These are phyloP conservation scores for Boletus rubropictus DNA, from an alignment of 768 basidiomycete genomes.

Conservation along the genomic window DNA sequence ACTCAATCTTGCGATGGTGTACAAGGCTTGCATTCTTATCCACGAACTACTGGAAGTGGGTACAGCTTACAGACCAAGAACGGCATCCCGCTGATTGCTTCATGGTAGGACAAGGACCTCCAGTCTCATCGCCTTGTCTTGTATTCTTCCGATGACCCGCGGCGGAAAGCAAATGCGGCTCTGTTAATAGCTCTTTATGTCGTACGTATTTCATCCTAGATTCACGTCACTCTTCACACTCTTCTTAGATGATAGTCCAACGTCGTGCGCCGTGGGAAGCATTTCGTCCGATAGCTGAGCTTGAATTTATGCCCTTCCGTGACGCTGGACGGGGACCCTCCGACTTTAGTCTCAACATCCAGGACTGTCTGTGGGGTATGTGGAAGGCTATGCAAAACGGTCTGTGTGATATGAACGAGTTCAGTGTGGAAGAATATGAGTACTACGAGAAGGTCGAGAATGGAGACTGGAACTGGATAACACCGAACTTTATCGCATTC, in stretches of 20 bases:
- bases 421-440: slow-evolving; percentile 89
- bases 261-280: slow-evolving; percentile 89
- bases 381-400: slow-evolving; percentile 91
- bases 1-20: slow-evolving; percentile 87
- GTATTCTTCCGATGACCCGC: slow-evolving; percentile 82
- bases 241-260: slow-evolving; percentile 81
- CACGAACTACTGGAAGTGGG: slow-evolving; percentile 80
- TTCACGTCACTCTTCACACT: slow-evolving; percentile 16
- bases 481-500: slow-evolving; percentile 88
- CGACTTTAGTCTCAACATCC: slow-evolving; percentile 90
- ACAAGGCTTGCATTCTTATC: slow-evolving; percentile 86
- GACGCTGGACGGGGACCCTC: slow-evolving; percentile 91
- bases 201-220: slow-evolving; percentile 43
- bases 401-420: slow-evolving; percentile 90
- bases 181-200: slow-evolving; percentile 91
- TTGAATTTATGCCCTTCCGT: slow-evolving; percentile 93
- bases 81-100: slow-evolving; percentile 20
- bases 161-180: slow-evolving; percentile 88
- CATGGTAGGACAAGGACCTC: slow-evolving; percentile 64
- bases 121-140: slow-evolving; percentile 72
- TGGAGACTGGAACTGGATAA: slow-evolving; percentile 95
- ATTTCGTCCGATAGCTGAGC: slow-evolving; percentile 85
- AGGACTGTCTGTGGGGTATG: slow-evolving; percentile 84
- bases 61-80: slow-evolving; percentile 17
- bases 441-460: slow-evolving; percentile 94